phyloP scores from a whole-genome alignment of 2,329 filamentous ascomycete genomes.

The Diaporthe nobilis region DNA sequence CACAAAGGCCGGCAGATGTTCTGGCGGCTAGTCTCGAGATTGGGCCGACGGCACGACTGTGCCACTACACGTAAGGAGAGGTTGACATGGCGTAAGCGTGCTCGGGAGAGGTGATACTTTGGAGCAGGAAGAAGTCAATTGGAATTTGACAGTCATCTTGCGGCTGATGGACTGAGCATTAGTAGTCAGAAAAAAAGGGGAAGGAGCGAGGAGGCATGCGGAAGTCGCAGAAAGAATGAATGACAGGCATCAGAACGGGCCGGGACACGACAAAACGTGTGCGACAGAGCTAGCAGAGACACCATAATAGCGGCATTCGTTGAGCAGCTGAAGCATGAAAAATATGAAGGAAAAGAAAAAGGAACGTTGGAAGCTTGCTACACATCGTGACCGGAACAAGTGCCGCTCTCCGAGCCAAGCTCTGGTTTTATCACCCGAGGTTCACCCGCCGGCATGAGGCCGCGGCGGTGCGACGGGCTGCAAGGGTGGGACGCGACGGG shows the following conservation, averaged over 20 bases:
- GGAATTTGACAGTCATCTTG: neutral
- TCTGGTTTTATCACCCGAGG: conserved; percentile 25
- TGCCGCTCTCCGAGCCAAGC: neutral
- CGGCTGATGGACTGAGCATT: neutral
- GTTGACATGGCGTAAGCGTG: neutral
- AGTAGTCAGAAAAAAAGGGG: neutral
- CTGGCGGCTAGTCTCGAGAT: conserved; percentile 2
- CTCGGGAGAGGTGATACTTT: neutral
- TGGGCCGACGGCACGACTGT: conserved; percentile 28
- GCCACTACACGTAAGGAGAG: neutral
- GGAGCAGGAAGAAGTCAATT: neutral
- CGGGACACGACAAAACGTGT: neutral
- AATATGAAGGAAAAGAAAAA: neutral
- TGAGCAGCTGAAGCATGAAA: neutral
- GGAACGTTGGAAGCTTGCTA: neutral
- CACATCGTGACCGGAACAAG: neutral
- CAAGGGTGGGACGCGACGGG: conserved; percentile 17
- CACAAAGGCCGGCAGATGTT: neutral
- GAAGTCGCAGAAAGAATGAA: neutral
- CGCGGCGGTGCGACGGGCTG: conserved; percentile 40
- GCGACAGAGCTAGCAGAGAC: neutral
- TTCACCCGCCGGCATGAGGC: conserved; percentile 38
- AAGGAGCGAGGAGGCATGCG: neutral
- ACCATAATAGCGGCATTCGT: neutral
- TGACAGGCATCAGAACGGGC: neutral